phyloP scores from a whole-genome alignment of 225 moss, liverwort and hornwort genomes.

The Pseudoscleropodium purum region DNA sequence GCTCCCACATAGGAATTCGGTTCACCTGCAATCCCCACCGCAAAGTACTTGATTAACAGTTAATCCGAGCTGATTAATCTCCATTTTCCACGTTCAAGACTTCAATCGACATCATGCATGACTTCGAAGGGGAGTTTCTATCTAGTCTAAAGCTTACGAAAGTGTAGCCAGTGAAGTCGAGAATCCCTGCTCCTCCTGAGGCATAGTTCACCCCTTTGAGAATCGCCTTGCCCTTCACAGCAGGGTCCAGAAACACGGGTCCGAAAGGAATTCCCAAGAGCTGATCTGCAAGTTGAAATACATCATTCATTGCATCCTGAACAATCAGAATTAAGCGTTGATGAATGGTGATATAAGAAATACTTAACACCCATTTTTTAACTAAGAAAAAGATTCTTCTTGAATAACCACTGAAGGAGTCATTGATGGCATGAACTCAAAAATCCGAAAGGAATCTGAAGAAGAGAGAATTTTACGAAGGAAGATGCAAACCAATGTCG shows the following conservation, averaged over 20 bases:
- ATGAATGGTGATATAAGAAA: too few species aligned
- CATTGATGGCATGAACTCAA: not conserved
- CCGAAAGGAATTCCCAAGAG: conserved; percentile 25
- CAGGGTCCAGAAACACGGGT: conserved; percentile 29
- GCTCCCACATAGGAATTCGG: conserved; percentile 37
- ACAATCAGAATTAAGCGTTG: not conserved
- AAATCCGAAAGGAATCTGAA: not conserved
- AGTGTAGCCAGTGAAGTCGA: conserved; percentile 43
- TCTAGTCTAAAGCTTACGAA: conserved; percentile 18
- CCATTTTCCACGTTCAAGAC: not conserved
- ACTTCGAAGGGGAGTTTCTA: too few species aligned
- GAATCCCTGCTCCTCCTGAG: conserved; percentile 52
- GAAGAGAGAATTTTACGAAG: not conserved
- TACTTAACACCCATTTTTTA: not conserved
- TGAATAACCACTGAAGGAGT: not conserved
- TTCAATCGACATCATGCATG: not conserved
- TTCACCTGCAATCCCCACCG: conserved; percentile 3
- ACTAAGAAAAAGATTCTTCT: not conserved
- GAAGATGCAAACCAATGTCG: not conserved
- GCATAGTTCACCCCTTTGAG: conserved; percentile 52
- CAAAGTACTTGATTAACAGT: not conserved
- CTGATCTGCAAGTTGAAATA: conserved; percentile 20
- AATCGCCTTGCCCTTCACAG: conserved; percentile 22
- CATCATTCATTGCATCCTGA: not conserved
- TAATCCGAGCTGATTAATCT: not conserved